Evolutionary conservation across 768 basidiomycete species (phyloP).

Genomic region (Suillus luteus): DNA sequence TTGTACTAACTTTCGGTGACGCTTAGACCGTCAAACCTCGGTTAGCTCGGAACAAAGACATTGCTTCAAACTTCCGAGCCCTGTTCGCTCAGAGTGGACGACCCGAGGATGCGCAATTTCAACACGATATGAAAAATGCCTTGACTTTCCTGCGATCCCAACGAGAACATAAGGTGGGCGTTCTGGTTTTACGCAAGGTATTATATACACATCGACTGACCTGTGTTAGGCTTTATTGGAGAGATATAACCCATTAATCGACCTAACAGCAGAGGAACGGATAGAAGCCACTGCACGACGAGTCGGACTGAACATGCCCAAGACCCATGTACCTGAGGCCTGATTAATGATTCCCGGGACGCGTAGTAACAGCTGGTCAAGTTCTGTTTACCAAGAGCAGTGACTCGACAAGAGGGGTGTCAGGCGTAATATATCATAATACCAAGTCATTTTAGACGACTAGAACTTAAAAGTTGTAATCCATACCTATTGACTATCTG

Average conservation of each 20-base stretch:
- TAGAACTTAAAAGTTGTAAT: background rate
- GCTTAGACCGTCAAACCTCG: slow-evolving; percentile 40
- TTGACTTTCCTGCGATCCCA: slow-evolving; percentile 72
- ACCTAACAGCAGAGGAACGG: slow-evolving; percentile 78
- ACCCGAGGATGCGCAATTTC: slow-evolving; percentile 29
- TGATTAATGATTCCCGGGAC: background rate
- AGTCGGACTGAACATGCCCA: slow-evolving; percentile 86
- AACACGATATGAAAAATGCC: slow-evolving; percentile 57
- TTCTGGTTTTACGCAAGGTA: background rate
- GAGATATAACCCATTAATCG: slow-evolving; percentile 83
- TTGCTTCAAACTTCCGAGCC: slow-evolving; percentile 54
- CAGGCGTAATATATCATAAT: background rate
- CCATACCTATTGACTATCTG: background rate
- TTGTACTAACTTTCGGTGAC: slow-evolving; percentile 1
- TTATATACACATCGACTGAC: slow-evolving; percentile 3
- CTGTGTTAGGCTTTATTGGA: slow-evolving; percentile 66
- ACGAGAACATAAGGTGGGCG: slow-evolving; percentile 71
- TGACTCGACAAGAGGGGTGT: background rate
- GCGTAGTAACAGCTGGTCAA: background rate
- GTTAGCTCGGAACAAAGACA: slow-evolving; percentile 40
- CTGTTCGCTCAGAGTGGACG: slow-evolving; percentile 48
- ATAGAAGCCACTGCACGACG: slow-evolving; percentile 82
- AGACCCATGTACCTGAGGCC: slow-evolving; percentile 27
- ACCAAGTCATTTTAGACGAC: background rate
- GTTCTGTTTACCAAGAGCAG: background rate